A percentile compares a stretch with the other conserved stretches of the same genome.
phyloP scores from a whole-genome alignment of 2,329 filamentous ascomycete genomes.

The Hypomyces rosellus region DNA sequence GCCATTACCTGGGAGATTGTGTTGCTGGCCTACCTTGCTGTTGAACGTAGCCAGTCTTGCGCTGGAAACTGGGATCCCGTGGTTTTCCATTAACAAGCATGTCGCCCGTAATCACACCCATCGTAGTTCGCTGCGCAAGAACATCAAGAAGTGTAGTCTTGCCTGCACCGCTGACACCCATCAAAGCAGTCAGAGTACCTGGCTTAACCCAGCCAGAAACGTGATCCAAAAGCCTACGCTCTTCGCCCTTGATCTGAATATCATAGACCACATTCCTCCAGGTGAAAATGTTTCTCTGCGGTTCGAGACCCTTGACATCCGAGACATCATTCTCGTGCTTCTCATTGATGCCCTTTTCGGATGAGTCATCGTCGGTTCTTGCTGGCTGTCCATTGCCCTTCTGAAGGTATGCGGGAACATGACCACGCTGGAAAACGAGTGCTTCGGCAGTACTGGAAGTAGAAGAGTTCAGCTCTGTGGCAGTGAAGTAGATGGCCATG shows the following conservation, averaged over 20 bases:
- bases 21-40: constrained; percentile 46
- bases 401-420: constrained; percentile 38
- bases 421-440: constrained; percentile 57
- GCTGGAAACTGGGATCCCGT: constrained; percentile 52
- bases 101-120: constrained; percentile 59
- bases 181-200: constrained; percentile 75
- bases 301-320: constrained; percentile 28
- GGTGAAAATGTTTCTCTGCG: constrained; percentile 59
- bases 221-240: constrained; percentile 66
- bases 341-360: constrained; percentile 16
- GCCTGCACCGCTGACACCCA: constrained; percentile 51
- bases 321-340: constrained; percentile 8
- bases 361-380: constrained; percentile 25
- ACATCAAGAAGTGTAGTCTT: constrained; percentile 40
- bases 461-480: constrained; percentile 59
- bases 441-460: constrained; percentile 60
- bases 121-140: constrained; percentile 44
- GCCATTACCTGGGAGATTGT: too few relatives aligned
- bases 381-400: constrained; percentile 22
- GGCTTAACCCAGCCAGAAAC: constrained; percentile 88
- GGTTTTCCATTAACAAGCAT: constrained; percentile 59
- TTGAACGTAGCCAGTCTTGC: constrained; percentile 62
- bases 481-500: constrained; percentile 55
- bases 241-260: constrained; percentile 65
- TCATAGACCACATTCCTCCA: constrained; percentile 72